Percentiles rank a stretch among this genome's conserved stretches.
These are phyloP conservation scores for Phalaenopsis equestris DNA, from an alignment of 106 monocot genomes.

Conservation along the genomic window DNA sequence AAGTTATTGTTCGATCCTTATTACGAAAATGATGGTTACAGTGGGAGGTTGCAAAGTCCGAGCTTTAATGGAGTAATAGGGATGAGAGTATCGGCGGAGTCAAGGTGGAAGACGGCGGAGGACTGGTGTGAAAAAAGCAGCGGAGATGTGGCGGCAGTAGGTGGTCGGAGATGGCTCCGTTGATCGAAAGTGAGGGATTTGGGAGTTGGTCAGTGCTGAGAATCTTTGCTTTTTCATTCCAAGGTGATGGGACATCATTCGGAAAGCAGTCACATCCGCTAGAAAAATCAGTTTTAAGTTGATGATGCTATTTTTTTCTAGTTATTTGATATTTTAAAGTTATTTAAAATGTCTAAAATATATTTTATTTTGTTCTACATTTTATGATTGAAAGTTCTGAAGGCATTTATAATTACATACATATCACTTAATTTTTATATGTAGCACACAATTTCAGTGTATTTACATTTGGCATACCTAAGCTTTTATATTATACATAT, in stretches of 20 bases:
- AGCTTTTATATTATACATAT: too few species aligned
- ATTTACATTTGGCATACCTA: too few species aligned
- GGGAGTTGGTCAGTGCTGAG: too few species aligned
- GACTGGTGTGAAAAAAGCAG: not conserved
- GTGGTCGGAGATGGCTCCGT: not conserved
- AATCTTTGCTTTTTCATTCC: too few species aligned
- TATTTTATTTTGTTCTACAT: too few species aligned
- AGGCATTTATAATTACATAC: too few species aligned
- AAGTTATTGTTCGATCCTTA: not conserved
- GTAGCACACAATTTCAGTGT: too few species aligned
- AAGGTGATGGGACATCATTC: slow-evolving; percentile 8
- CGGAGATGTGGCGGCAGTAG: not conserved
- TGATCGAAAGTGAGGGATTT: not conserved
- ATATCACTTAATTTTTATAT: too few species aligned
- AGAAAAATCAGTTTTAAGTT: not conserved
- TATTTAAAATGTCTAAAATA: not conserved
- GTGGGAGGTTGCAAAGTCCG: not conserved
- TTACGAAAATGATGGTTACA: not conserved
- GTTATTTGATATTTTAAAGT: not conserved
- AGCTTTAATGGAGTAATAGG: not conserved
- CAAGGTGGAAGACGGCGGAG: not conserved
- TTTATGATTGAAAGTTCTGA: too few species aligned
- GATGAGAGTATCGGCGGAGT: not conserved
- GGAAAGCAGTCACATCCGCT: not conserved
- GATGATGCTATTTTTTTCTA: not conserved